Conservation (phyloP, 2,329 filamentous ascomycete genomes). For the Colletotrichum sp. region DNA sequence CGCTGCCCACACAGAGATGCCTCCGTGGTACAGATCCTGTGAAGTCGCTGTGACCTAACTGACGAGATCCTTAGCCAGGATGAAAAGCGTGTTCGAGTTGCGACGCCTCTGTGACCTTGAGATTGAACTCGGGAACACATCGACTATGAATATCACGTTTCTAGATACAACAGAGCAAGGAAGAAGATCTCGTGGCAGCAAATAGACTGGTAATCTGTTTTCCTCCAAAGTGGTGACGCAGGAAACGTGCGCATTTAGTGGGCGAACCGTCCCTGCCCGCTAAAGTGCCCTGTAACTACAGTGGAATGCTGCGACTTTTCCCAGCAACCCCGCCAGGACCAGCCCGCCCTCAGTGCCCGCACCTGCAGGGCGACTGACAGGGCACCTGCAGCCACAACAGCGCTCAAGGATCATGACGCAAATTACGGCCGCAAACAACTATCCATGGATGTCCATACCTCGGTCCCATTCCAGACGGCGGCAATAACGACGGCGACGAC, state of each 20-base stretch:
- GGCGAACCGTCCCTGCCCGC: no score
- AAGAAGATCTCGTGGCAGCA: no score
- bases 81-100: neutral
- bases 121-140: neutral
- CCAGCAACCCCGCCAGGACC: neutral
- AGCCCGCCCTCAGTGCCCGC: neutral
- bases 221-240: no score
- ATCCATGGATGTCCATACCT: neutral
- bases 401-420: neutral
- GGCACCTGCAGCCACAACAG: neutral
- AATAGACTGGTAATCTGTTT: no score
- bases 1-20: neutral
- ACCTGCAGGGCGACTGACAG: neutral
- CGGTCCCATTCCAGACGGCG: neutral
- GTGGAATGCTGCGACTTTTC: no score
- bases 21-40: neutral
- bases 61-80: neutral
- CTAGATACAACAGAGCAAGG: no score
- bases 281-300: no score
- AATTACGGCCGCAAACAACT: neutral
- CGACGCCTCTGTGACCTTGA: neutral
- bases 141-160: neutral
- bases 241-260: no score
- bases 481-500: neutral
- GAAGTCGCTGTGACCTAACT: neutral